Percentiles rank a stretch among this genome's conserved stretches.
phyloP scores from a whole-genome alignment of 345 rosid genomes.

The Toxicodendron radicans region DNA sequence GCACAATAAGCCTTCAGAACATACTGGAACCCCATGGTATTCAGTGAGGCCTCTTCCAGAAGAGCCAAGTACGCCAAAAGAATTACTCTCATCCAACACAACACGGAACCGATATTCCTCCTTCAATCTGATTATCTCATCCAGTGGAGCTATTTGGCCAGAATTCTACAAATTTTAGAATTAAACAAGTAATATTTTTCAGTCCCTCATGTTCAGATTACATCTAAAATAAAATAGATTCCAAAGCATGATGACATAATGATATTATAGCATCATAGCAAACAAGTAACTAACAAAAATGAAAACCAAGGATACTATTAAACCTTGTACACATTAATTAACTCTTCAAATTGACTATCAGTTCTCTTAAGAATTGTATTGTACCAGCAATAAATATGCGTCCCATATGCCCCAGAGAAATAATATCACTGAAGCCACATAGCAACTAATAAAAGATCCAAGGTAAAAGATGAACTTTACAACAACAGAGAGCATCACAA shows the following conservation, averaged over 20 bases:
- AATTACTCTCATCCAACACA: slow-evolving; percentile 92
- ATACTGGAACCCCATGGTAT: slow-evolving; percentile 68
- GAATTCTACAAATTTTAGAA: slow-evolving; percentile 59
- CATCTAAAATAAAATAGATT: background rate
- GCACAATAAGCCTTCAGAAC: slow-evolving; percentile 27
- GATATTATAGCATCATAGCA: background rate
- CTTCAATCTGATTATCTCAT: slow-evolving; percentile 84
- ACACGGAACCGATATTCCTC: slow-evolving; percentile 89
- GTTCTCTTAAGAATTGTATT: background rate
- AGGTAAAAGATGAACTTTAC: background rate
- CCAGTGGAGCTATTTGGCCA: slow-evolving; percentile 90
- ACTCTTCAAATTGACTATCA: slow-evolving; percentile 1
- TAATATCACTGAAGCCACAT: background rate
- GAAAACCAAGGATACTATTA: background rate
- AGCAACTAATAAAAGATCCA: background rate
- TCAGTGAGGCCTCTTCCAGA: slow-evolving; percentile 95
- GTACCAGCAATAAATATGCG: background rate
- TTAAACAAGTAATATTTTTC: background rate
- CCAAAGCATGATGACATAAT: background rate
- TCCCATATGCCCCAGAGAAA: background rate
- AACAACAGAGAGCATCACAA: too few species aligned
- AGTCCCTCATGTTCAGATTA: slow-evolving; percentile 14
- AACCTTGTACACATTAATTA: background rate
- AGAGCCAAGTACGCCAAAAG: slow-evolving; percentile 87
- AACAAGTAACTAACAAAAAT: background rate